Evolutionary conservation across 2,329 filamentous ascomycete species (phyloP).

Genomic region (Emergomyces pasteurianus): DNA sequence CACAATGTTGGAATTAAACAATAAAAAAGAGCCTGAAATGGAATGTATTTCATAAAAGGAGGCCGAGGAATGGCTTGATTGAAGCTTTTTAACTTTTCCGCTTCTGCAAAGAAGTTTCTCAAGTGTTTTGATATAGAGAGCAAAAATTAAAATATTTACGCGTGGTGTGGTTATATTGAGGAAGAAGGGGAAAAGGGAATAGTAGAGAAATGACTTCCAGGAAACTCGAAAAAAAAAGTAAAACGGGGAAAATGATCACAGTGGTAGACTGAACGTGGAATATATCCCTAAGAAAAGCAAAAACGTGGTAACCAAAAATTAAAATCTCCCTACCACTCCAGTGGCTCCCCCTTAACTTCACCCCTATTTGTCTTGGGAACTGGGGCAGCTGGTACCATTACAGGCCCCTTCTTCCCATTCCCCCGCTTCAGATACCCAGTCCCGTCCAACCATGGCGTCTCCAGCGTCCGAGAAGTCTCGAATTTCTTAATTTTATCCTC

Average conservation of each 20-base stretch:
- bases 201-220: background rate
- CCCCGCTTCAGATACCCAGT: slow-evolving; percentile 57
- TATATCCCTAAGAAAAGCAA: background rate
- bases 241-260: background rate
- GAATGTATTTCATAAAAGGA: background rate
- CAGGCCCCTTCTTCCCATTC: slow-evolving; percentile 33
- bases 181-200: no score
- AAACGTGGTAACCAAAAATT: background rate
- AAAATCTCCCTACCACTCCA: slow-evolving; percentile 60
- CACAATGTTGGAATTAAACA: no score
- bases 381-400: slow-evolving; percentile 52
- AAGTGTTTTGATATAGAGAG: background rate
- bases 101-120: background rate
- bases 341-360: slow-evolving; percentile 68
- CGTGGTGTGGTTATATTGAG: background rate
- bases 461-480: slow-evolving; percentile 61
- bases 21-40: no score
- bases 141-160: background rate
- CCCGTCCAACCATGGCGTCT: slow-evolving; percentile 88
- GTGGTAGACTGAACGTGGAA: background rate
- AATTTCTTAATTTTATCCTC: slow-evolving; percentile 79
- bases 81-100: background rate
- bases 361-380: slow-evolving; percentile 84
- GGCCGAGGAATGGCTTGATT: background rate
- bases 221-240: background rate